phyloP scores from a whole-genome alignment of 495 filamentous ascomycete species.

The Daldinia decipiens region DNA sequence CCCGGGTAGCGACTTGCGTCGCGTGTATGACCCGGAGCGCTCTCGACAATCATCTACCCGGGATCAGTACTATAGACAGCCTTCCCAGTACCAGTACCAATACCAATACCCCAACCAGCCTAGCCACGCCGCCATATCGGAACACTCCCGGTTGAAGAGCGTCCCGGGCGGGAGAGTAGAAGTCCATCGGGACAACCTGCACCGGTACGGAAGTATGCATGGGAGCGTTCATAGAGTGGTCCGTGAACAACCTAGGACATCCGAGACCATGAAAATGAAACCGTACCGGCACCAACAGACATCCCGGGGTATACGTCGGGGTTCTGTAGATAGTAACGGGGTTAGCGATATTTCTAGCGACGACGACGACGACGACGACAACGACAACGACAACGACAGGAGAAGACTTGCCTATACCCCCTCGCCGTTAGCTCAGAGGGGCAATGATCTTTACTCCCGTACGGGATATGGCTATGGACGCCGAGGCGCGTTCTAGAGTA shows the following conservation, averaged over 20 bases:
- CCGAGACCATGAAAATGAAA: not conserved
- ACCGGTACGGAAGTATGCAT: not conserved
- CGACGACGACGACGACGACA: conserved; percentile 12
- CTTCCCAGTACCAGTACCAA: not conserved
- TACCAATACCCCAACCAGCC: not conserved
- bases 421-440: not conserved
- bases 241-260: not conserved
- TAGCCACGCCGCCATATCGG: not conserved
- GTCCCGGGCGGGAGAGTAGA: not conserved
- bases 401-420: not conserved
- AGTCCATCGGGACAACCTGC: not conserved
- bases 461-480: not conserved
- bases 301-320: not conserved
- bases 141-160: not conserved
- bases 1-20: conserved; percentile 23
- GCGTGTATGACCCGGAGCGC: conserved; percentile 24
- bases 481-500: not conserved
- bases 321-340: conserved; percentile 26
- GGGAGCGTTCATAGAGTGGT: not conserved
- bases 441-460: conserved; percentile 23
- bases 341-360: conserved; percentile 23
- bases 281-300: not conserved
- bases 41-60: not conserved
- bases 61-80: not conserved
- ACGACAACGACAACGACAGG: not conserved